Evolutionary conservation across 2,329 filamentous ascomycete genomes (phyloP), one percentile per base, ranked within the genome.

Genomic region (Cladophialophora immunda): DNA sequence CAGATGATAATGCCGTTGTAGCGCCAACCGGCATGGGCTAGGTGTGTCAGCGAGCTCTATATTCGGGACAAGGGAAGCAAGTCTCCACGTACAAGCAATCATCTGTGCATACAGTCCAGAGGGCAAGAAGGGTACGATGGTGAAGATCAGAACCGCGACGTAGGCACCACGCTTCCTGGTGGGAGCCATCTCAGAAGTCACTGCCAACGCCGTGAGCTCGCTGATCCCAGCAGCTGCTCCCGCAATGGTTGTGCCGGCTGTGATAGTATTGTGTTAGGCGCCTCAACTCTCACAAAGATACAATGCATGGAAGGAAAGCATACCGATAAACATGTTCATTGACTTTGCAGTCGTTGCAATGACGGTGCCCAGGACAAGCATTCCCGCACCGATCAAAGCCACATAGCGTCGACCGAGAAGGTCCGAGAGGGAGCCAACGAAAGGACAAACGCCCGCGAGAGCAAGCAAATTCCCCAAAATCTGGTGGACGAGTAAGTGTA

Each of bases 191-290:
- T 92, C 89, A 1, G 88, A 87, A 0, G 89, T 89, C 22, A 84
- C 89, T 27, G 89, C 88, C 6, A 92, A 79, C 1, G 89, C 87
- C 5, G 88, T 91, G 30, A 92, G 79, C 75, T 91, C 89, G 71
- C 88, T 88, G 68, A 91, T 84, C 9, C 89, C 89, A 13, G 89
- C 88, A 32, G 88, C 89, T 6, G 86, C 80, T 1, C 89, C 89
- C 15, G 88, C 83, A 68, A 91, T 81, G 1, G 84, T 81, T 81
- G 84, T 85, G 32, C 83, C 83, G 59, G 75, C 84, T 71, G 90
- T 89, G 27, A 17, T 13, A 9, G 4, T 38, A 17, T 13, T 34
- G 4, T 38, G 47, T 54, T 41, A 62, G 41, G 15, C 53, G 55
- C 13, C 13, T 19, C 3, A 27, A 17, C 3, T 38, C 13, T 19